Evolutionary conservation across 108 stramenopile species (phyloP), one percentile per base, ranked within the genome.

Genomic region (Parietichytrium sp.): DNA sequence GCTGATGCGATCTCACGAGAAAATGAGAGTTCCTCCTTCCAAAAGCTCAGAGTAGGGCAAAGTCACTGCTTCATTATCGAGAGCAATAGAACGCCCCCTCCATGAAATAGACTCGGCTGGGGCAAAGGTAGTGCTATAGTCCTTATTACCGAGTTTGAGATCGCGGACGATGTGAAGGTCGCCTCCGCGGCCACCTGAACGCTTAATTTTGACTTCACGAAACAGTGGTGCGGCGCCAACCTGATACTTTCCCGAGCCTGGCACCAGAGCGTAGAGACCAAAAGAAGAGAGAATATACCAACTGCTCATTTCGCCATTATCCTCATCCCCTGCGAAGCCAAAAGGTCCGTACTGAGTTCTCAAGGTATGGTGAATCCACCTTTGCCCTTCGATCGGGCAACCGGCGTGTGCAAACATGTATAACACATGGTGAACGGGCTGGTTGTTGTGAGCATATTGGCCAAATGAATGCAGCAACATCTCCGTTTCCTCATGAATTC

Each of bases 381-480:
- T 16, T 20, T 72, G 61, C 15, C 61, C 61, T 16, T 72, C 61
- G 3, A 54, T 23, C 13, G 29, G 31, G 42, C 52, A 29, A 12
- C 72, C 85, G 6, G 42, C 26, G 8, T 78, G 82, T 15, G 31
- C 29, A 4, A 85, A 79, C 47, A 85, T 49, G 36, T 42, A 85
- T 15, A 85, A 20, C 0, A 85, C 54, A 42, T 85, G 85, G 77
- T 85, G 85, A 4, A 23, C 23, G 15, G 85, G 85, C 81, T 85
- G 85, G 52, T 85, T 85, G 79, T 85, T 85, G 54, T 85, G 85
- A 12, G 81, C 85, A 52, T 85, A 85, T 42, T 85, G 81, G 47
- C 85, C 85, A 54, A 85, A 82, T 3, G 82, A 82, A 12, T 82
- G 55, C 27, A 49, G 77, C 13, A 82, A 49, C 85, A 85, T 85